Evolutionary conservation across 1,284 basidiomycete species (phyloP), one percentile per base, ranked within the genome.

Genomic region (Irpex sp.): DNA sequence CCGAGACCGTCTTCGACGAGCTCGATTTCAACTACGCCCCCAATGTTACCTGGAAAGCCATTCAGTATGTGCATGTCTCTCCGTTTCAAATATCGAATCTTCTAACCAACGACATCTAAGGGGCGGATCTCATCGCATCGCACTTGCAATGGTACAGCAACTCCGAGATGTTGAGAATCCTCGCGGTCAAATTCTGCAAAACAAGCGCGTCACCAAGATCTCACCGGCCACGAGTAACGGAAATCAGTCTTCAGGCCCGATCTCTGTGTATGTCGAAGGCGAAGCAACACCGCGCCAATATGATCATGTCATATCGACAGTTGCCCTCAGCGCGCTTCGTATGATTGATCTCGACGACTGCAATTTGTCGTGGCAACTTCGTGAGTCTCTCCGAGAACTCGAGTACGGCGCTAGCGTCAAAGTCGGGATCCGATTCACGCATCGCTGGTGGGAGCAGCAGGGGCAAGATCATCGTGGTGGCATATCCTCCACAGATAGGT

Each of bases 341-440:
- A 58, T 60, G 19, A 64, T 77, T 59, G 71, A 76, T 58, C 61
- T 48, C 58, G 64, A n/a, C 61, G 58, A 12, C 59, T 64, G 7
- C 52, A 58, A 14, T 62, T 64, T 67, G 59, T 58, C 45, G 9
- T 36, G 19, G 21, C 53, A 14, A 65, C 58, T 73, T 59, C 67
- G 68, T 57, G 54, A 65, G 3, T 72, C 74, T 1, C 66, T 75
- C 49, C 73, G 73, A 9, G 59, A 66, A 5, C 69, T 75, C 58
- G 67, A 70, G 53, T 74, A 72, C 61, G 72, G 70, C 35, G 60
- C 70, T 1, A 61, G 70, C 9, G 68, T 63, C 65, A 78, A 78
- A 61, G 66, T 78, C 37, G 76, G 68, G 2, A 37, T 78, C n/a
- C 70, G 71, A 23, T 78, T 78, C 66, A 70, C 67, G 56, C 68